These are phyloP conservation scores for Melanogaster broomeanus DNA, from an alignment of 768 basidiomycete species.

Conservation along the genomic window DNA sequence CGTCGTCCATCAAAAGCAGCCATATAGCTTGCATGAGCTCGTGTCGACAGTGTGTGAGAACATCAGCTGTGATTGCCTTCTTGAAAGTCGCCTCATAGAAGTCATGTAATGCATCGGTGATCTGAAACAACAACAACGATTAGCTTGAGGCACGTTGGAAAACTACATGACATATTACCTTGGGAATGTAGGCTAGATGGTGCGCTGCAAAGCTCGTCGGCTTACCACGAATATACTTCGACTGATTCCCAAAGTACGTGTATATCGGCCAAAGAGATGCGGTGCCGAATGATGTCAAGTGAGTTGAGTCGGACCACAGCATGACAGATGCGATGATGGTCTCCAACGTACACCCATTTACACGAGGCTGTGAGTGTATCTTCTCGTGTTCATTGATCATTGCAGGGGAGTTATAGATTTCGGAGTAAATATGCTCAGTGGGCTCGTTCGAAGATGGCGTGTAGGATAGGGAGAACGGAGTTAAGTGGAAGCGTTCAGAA, in stretches of 20 bases:
- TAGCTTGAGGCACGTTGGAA: no score
- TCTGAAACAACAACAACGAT: no score
- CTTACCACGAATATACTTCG: conserved; percentile 4
- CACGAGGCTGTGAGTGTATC: conserved; percentile 5
- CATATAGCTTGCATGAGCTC: conserved; percentile 26
- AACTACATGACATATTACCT: no score
- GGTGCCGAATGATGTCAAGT: conserved; percentile 19
- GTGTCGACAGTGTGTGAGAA: conserved; percentile 14
- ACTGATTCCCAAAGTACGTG: conserved; percentile 1
- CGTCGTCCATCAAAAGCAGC: conserved; percentile 20
- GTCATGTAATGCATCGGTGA: no score
- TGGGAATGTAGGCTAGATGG: conserved; percentile 20
- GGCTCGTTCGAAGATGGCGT: not conserved
- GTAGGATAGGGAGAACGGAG: not conserved
- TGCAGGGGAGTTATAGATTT: conserved; percentile 16
- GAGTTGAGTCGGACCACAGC: conserved; percentile 26
- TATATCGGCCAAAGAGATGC: conserved; percentile 18
- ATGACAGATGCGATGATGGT: conserved; percentile 16
- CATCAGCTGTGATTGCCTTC: not conserved
- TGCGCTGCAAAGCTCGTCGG: conserved; percentile 9
- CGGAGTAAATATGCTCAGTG: conserved; percentile 14
- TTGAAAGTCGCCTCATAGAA: no score
- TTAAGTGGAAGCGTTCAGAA: not conserved
- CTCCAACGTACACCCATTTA: conserved; percentile 10
- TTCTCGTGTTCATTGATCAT: conserved; percentile 16